Base-by-base conservation (phyloP, 345 rosid genomes). In the Salix viminalis region DNA sequence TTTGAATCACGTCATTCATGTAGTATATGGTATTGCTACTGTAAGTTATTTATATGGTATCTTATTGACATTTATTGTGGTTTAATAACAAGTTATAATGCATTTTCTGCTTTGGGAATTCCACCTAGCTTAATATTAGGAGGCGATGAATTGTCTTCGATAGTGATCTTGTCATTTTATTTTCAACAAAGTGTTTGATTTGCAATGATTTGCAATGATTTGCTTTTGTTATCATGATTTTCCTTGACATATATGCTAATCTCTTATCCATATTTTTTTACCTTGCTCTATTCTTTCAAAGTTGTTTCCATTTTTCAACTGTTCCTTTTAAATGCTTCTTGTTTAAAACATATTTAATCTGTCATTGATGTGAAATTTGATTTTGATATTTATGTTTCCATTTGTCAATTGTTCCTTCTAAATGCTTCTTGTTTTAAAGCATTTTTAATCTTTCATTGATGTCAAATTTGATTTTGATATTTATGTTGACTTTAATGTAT, bases 11-110 rank as follows among this genome's bases (percentile, higher is more conserved):
- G 23, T 58, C 24, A 58, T 58, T 58, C 52, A 10, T 58, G 64
- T 58, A n/a, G 64, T 58, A 56, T 56, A n/a, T 28, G 54, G 37
- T 78, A 46, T 67, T 39, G 54, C 54, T 78, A 54, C 56, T 39
- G 23, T 36, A 67, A 67, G 71, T 41, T 48, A 72, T n/a, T 56
- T 21, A n/a, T 56, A n/a, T n/a, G 62, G 9, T 8, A 56, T 56
- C 26, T n/a, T 56, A 23, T 9, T 58, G 26, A 4, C 28, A 58
- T 58, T 4, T 58, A 58, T n/a, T 58, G 5, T 58, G 26, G 64
- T 58, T 58, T 70, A 21, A 52, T 60, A 19, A 32, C 26, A 7
- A n/a, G 65, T 21, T 32, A 13, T 3, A 46, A 44, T 50, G 67
- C 32, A 66, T 44, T 37, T 56, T 72, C 19, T 26, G 15, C 61